These are phyloP conservation scores for Aphanomyces invadans DNA, from an alignment of 352 stramenopile species.

Conservation along the genomic window DNA sequence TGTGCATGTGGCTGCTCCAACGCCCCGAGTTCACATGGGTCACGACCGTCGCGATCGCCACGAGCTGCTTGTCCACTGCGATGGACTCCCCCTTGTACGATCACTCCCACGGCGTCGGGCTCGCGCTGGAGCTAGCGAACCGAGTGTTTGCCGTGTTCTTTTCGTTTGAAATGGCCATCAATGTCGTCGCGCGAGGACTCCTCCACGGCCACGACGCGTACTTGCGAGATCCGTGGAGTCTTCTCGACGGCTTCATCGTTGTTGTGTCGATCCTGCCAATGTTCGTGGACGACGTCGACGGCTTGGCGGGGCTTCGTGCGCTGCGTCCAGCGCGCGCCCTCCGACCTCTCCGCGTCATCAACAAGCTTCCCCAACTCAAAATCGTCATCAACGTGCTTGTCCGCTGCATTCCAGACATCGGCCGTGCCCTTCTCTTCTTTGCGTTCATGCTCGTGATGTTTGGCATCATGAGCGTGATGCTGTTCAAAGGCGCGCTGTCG, in stretches of 20 bases:
- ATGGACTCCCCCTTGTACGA: conserved; percentile 73
- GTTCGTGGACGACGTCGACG: conserved; percentile 36
- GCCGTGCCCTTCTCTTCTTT: conserved; percentile 76
- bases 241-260: conserved; percentile 87
- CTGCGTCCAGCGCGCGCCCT: conserved; percentile 81
- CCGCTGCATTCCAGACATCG: conserved; percentile 79
- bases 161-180: conserved; percentile 80
- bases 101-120: conserved; percentile 36
- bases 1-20: conserved; percentile 3
- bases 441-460: conserved; percentile 92
- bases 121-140: conserved; percentile 54
- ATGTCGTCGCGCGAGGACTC: conserved; percentile 81
- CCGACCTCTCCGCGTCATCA: conserved; percentile 87
- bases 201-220: conserved; percentile 66
- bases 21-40: conserved; percentile 36
- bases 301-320: conserved; percentile 71
- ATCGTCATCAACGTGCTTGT: conserved; percentile 89
- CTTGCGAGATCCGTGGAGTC: conserved; percentile 79
- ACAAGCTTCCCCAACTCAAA: conserved; percentile 71
- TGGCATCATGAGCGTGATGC: conserved; percentile 91
- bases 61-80: conserved; percentile 14
- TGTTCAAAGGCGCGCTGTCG: conserved; percentile 89
- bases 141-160: conserved; percentile 76
- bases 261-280: conserved; percentile 72
- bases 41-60: conserved; percentile 61